Percentiles rank a stretch among this genome's conserved stretches.
Conservation (phyloP, 1,139 yeast species). For the Kurtzmaniella natalensis region DNA sequence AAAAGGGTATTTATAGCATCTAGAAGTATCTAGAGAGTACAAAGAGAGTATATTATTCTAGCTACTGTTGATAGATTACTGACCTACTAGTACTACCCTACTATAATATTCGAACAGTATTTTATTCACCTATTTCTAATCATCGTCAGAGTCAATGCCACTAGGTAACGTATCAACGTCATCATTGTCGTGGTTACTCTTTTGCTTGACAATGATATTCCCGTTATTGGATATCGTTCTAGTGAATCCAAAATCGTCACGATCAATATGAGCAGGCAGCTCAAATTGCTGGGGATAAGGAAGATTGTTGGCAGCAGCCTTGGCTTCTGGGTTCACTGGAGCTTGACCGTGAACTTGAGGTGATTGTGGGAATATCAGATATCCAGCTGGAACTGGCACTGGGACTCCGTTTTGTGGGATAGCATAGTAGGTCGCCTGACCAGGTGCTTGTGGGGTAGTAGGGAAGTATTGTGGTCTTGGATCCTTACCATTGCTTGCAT, state of each 20-base stretch:
- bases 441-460: slow-evolving; percentile 26
- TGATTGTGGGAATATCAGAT: slow-evolving; percentile 2
- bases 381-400: no score
- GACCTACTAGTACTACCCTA: no score
- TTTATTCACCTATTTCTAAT: not conserved
- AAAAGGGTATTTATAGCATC: no score
- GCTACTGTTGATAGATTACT: no score
- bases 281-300: slow-evolving; percentile 6
- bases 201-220: slow-evolving; percentile 4
- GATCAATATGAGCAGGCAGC: not conserved
- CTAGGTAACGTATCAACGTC: slow-evolving; percentile 8
- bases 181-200: slow-evolving; percentile 4
- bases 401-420: slow-evolving; percentile 3
- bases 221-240: slow-evolving; percentile 4
- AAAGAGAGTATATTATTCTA: no score
- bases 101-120: no score
- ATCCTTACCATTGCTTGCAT: slow-evolving; percentile 11
- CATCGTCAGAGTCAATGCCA: slow-evolving; percentile 1
- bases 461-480: slow-evolving; percentile 41
- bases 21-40: no score
- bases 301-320: slow-evolving; percentile 7
- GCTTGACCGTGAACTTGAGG: slow-evolving; percentile 5
- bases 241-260: not conserved
- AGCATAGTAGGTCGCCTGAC: slow-evolving; percentile 2
- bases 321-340: slow-evolving; percentile 7